Evolutionary conservation across 2,329 filamentous ascomycete species (phyloP), one percentile per base, ranked within the genome.

Genomic region (Xylariaceae sp.): DNA sequence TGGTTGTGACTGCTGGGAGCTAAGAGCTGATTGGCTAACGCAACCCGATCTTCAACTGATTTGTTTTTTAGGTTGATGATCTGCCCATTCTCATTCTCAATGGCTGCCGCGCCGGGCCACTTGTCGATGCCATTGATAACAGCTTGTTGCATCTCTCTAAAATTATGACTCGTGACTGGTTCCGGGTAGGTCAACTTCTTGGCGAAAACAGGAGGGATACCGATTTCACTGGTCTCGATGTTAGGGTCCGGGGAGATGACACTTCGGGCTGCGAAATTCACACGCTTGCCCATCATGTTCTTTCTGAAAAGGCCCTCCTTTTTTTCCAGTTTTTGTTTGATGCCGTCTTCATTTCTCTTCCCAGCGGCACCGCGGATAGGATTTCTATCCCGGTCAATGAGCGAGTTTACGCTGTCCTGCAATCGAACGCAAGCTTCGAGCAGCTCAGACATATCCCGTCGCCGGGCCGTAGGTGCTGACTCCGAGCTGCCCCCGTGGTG

Each of bases 241-340:
- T 98, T 99, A 2, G 95, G 95, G 71, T 99, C 95, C 0, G 95
- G 95, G 9, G 93, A 98, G 66, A 99, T 99, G 72, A 99, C 95
- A 82, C 90, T 96, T 73, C 95, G 89, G 40, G 95, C 95, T 48
- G 95, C 95, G 72, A 95, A 98, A 74, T 99, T 98, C 77, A 99
- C 95, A 79, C 95, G 92, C 81, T 99, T 99, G 59, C 95, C 95
- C 95, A 99, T 99, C 95, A 99, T 98, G 75, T 99, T 97, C 80
- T 96, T 98, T 67, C 95, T 84, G 80, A 99, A 99, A 26, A 99
- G 81, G 63, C 95, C 95, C 71, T 99, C 96, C 76, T 99, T 99
- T 81, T 99, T 99, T 76, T 99, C 95, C 23, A 99, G 82, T 70
- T 93, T 89, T 71, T 99, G 95, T 77, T 99, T 99, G 77, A 99